Base-by-base conservation (phyloP, 306 rosid species). In the Hippophae rhamnoides region DNA sequence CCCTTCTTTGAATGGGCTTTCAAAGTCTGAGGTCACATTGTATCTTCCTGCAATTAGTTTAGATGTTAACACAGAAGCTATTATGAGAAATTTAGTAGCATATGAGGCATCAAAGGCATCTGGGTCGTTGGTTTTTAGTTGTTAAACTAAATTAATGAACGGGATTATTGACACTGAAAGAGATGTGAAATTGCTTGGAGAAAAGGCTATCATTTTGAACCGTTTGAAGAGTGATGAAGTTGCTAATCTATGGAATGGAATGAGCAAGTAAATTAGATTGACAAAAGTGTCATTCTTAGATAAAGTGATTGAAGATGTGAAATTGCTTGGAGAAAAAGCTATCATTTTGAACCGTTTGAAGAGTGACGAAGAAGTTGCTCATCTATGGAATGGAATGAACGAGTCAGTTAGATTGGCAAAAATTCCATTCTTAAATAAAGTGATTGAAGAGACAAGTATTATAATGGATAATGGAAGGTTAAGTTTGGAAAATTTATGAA, bases 221-320 rank as follows among this genome's bases (percentile, higher is more conserved):
- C 90, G 69, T 58, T 56, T 89, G 70, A 84, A 84, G 77, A 86
- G 84, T 52, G 90, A 84, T 58, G 95, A 86, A 52, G 95, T 67
- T 10, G 78, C 86, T 2, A 62, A 75, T 5, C 23, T 82, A 52
- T 86, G 87, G 84, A 89, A 86, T 58, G 87, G 89, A 14, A 89
- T 86, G 86, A 86, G 77, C 72, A 82, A 76, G 70, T 89, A 86
- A 0, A 62, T 84, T 54, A 76, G 79, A 56, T 57, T 86, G 78
- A 84, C 86, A 1, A 86, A 59, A 68, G 38, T 27, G 0, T 1
- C 38, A 27, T 27, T 27, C 38, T 27, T 27, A 27, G 38, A 27
- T 27, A 80, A 81, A 71, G 79, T 64, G 8, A 86, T 89, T 67
- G 86, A 84, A 65, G 93, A 89, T 71, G 84, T 78, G 53, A 89